Percentiles rank a stretch among this genome's conserved stretches.
Conservation (phyloP, 768 basidiomycete genomes). For the Holtermannia corniformis region DNA sequence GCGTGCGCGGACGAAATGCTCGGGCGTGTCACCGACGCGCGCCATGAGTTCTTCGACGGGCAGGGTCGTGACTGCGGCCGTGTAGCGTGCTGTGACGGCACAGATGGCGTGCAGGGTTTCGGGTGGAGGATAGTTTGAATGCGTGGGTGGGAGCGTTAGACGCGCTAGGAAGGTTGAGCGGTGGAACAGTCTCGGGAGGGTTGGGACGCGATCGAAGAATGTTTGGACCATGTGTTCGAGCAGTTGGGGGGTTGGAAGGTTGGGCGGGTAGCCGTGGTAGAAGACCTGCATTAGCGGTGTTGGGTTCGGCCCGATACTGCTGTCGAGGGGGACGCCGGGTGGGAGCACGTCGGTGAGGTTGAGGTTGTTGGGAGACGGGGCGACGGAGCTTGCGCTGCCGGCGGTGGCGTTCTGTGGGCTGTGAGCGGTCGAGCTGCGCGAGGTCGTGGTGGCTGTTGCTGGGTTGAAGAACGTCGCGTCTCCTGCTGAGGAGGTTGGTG, state of each 20-base stretch:
- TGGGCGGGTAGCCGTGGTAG: slow-evolving; percentile 34
- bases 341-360: not conserved
- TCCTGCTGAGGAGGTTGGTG: no score
- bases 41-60: slow-evolving; percentile 10
- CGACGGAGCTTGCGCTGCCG: no score
- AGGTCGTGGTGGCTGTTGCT: no score
- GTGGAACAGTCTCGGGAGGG: slow-evolving; percentile 63
- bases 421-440: no score
- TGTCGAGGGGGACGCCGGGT: not conserved
- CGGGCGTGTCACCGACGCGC: slow-evolving; percentile 2
- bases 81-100: slow-evolving; percentile 67
- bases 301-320: not conserved
- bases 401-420: no score
- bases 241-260: slow-evolving; percentile 28
- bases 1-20: slow-evolving; percentile 3
- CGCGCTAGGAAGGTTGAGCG: slow-evolving; percentile 56
- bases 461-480: no score
- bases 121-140: slow-evolving; percentile 63
- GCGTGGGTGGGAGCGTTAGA: slow-evolving; percentile 57
- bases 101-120: slow-evolving; percentile 74
- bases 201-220: slow-evolving; percentile 71
- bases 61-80: slow-evolving; percentile 44
- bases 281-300: slow-evolving; percentile 29
- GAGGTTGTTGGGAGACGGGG: not conserved
- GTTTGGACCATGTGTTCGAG: slow-evolving; percentile 53